Evolutionary conservation across 257 asterid genomes (phyloP), one percentile per base, ranked within the genome.

Genomic region (Parsonsia alboflavescens): DNA sequence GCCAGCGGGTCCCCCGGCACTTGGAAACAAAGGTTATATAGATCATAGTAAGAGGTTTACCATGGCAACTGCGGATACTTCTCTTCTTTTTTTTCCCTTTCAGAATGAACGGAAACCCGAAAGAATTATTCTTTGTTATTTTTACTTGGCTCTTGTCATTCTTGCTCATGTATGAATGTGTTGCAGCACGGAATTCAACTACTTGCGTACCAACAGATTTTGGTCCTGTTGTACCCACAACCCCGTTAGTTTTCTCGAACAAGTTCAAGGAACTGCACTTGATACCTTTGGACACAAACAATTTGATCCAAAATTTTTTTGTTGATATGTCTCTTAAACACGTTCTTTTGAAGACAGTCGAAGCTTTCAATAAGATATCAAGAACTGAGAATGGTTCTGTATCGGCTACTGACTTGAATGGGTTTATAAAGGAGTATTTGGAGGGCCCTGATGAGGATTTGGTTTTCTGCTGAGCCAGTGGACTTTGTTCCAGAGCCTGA

Each of bases 221-320:
- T 10, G 93, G 95, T 44, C 90, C 88, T 24, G 87, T 90, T 2
- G 85, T 86, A 6, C 76, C 86, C 16, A 86, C 93, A 16, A 69
- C 85, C 28, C 96, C 97, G 84, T 94, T 19, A 39, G 63, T 6
- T 90, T 94, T 70, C 93, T 94, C 10, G 90, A 85, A 68, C 70
- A 48, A 39, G 54, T 94, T n/a, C 99, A 94, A 68, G 82, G 84
- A 68, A 46, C 89, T 15, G 98, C 99, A 0, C 81, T 89, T 6
- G 53, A 62, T 1, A 72, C 91, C 0, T 86, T 80, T 44, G 99
- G 99, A 0, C 82, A 10, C 69, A 74, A 84, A 26, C 82, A 73
- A 6, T 90, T 89, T 67, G 99, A 94, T 72, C 96, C 99, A 0
- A 94, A 94, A 54, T 80, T 82, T n/a, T 2, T 94, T 89, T 70